Percentiles rank a stretch among this genome's conserved stretches.
phyloP scores from a whole-genome alignment of 148 eudicot species.

The Rhododendron ovatum region DNA sequence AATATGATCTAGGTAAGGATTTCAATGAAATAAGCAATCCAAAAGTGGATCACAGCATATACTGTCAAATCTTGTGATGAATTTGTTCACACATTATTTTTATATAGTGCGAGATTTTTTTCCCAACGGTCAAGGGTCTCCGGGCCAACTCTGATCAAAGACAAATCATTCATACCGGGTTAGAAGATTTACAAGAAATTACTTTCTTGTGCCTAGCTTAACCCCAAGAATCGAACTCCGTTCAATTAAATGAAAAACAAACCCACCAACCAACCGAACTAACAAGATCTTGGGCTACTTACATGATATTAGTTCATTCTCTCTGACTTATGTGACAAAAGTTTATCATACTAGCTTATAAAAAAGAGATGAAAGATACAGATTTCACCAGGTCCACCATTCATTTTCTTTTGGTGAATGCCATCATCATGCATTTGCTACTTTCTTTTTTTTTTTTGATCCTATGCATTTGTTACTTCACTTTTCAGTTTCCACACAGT shows the following conservation, averaged over 20 bases:
- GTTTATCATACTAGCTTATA: background rate
- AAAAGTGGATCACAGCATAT: background rate
- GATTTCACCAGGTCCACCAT: background rate
- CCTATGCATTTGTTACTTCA: background rate
- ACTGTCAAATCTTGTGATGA: constrained; percentile 3
- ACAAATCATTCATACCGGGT: no score
- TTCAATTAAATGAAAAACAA: background rate
- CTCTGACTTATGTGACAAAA: constrained; percentile 7
- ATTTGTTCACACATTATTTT: background rate
- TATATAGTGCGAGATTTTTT: no score
- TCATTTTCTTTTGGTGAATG: background rate
- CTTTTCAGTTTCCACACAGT: background rate
- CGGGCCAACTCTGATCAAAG: no score
- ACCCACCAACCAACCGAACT: background rate
- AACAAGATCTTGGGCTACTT: background rate
- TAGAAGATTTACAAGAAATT: background rate
- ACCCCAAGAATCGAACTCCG: no score
- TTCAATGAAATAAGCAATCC: background rate
- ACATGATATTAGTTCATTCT: constrained; percentile 4
- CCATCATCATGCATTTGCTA: background rate
- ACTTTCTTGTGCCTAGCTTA: background rate
- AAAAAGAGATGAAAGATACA: background rate
- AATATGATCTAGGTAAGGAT: background rate
- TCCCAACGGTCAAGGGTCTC: background rate
- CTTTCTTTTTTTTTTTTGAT: background rate